Evolutionary conservation across 2,329 filamentous ascomycete genomes (phyloP).

Genomic region (Epichloe elymi): DNA sequence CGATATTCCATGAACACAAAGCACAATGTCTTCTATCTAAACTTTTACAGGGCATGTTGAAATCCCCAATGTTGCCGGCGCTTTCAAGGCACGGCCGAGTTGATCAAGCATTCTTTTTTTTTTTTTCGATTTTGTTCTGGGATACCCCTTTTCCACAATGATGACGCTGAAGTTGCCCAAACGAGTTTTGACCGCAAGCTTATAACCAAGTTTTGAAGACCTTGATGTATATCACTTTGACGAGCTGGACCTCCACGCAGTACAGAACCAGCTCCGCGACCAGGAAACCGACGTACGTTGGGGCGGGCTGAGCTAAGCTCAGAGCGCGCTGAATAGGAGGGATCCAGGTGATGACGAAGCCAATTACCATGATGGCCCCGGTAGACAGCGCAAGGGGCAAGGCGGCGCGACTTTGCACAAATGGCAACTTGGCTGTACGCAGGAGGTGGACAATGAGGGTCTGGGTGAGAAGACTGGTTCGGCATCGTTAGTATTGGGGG

Average conservation of each 20-base stretch:
- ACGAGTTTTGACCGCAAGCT: neutral
- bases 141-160: neutral
- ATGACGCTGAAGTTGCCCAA: too few relatives aligned
- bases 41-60: neutral
- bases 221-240: constrained; percentile 15
- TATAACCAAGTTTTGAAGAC: constrained; percentile 15
- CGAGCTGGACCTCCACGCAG: constrained; percentile 14
- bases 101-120: neutral
- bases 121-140: neutral
- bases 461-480: constrained; percentile 13
- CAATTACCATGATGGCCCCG: constrained; percentile 12
- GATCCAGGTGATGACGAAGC: constrained; percentile 14
- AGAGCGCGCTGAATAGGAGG: constrained; percentile 11
- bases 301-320: constrained; percentile 10
- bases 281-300: constrained; percentile 13
- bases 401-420: constrained; percentile 13
- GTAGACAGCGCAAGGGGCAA: constrained; percentile 13
- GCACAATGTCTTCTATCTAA: neutral
- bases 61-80: neutral
- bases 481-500: neutral
- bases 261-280: constrained; percentile 13
- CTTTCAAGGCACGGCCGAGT: neutral
- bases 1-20: too few relatives aligned
- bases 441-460: constrained; percentile 17
- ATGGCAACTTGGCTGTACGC: constrained; percentile 15